These are phyloP conservation scores for Talaromyces liani DNA, from an alignment of 495 filamentous ascomycete species.

Conservation along the genomic window DNA sequence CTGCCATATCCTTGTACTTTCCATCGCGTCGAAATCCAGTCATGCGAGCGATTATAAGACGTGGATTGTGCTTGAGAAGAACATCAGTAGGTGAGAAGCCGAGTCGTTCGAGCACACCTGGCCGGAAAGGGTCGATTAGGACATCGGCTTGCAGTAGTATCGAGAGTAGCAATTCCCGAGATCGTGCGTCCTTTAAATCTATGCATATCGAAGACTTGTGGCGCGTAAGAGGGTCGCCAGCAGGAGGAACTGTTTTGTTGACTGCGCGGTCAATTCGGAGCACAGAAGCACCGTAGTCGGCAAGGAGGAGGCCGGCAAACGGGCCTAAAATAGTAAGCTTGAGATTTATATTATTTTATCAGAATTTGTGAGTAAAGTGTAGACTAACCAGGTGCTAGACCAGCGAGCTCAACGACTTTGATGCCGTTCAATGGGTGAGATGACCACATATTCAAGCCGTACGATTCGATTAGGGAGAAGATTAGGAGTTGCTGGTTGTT, in stretches of 20 bases:
- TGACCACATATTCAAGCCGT: background rate
- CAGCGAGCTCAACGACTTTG: constrained; percentile 82
- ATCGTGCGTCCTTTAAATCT: constrained; percentile 62
- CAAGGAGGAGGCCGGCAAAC: constrained; percentile 80
- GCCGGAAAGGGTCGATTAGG: constrained; percentile 88
- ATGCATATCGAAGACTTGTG: constrained; percentile 72
- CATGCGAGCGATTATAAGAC: constrained; percentile 74
- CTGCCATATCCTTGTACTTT: constrained; percentile 78
- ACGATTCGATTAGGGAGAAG: too few relatives aligned
- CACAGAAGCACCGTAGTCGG: constrained; percentile 82
- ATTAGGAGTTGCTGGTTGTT: background rate
- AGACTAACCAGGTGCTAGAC: constrained; percentile 71
- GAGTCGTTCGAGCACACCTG: constrained; percentile 79
- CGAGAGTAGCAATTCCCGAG: constrained; percentile 54
- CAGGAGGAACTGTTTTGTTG: constrained; percentile 19
- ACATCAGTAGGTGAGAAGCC: constrained; percentile 58
- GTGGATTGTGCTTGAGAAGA: constrained; percentile 60
- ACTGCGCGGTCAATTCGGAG: constrained; percentile 74
- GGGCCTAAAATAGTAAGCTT: constrained; percentile 48
- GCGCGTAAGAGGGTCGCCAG: constrained; percentile 62
- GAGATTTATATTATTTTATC: background rate
- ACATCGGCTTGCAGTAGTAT: constrained; percentile 62
- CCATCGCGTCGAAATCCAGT: constrained; percentile 86
- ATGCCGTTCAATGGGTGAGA: constrained; percentile 57
- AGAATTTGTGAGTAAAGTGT: constrained; percentile 4